Conservation (phyloP, 768 basidiomycete species). For the Hydnomerulius pinastri region DNA sequence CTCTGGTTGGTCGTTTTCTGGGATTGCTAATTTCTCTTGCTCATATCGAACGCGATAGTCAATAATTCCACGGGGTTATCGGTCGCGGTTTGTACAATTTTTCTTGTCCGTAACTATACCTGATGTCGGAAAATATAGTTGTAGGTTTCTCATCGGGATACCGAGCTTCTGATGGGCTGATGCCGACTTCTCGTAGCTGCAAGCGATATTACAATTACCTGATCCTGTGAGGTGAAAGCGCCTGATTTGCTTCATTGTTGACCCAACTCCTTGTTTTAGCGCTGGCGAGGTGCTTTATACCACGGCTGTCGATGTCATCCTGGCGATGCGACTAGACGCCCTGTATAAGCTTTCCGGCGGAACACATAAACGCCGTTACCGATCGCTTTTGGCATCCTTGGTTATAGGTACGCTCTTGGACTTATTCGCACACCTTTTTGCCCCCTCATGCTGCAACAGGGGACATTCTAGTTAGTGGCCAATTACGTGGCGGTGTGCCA, state of each 20-base stretch:
- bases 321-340: constrained; percentile 21
- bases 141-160: constrained; percentile 9
- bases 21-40: background rate
- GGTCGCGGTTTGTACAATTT: constrained; percentile 9
- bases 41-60: constrained; percentile 8
- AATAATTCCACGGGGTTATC: constrained; percentile 24
- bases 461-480: constrained; percentile 17
- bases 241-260: too few species aligned
- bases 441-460: constrained; percentile 6
- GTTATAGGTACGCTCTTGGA: constrained; percentile 16
- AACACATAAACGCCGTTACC: background rate
- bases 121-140: constrained; percentile 13
- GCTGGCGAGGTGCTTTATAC: constrained; percentile 19
- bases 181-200: constrained; percentile 11
- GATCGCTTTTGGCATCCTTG: constrained; percentile 6
- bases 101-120: background rate
- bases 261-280: constrained; percentile 1
- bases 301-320: constrained; percentile 22
- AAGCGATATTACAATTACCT: constrained; percentile 24
- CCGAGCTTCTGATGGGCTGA: background rate
- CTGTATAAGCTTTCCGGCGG: constrained; percentile 6
- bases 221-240: constrained; percentile 15
- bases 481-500: background rate
- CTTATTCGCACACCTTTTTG: background rate
- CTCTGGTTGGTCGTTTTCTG: background rate